A percentile compares a stretch with the other conserved stretches of the same genome.
phyloP scores from a whole-genome alignment of 1,139 yeast species.

The Scheffersomyces insectosa region DNA sequence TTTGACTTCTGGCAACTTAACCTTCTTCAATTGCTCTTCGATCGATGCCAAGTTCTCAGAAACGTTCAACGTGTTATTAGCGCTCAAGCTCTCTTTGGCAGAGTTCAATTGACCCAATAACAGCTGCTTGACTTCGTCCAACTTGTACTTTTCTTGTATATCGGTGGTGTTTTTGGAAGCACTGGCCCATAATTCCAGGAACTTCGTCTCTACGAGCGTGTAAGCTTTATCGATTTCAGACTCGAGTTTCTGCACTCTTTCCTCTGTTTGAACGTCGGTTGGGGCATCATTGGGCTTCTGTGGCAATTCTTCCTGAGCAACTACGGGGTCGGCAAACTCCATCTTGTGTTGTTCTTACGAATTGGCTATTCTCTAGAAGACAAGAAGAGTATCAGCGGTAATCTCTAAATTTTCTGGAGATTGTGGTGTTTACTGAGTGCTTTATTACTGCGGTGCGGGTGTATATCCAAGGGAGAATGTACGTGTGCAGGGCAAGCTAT shows the following conservation, averaged over 20 bases:
- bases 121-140: slow-evolving; percentile 44
- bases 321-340: slow-evolving; percentile 37
- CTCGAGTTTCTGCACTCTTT: slow-evolving; percentile 51
- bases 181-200: slow-evolving; percentile 38
- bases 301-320: slow-evolving; percentile 16
- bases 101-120: slow-evolving; percentile 33
- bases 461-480: too few species aligned
- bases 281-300: neutral
- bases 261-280: slow-evolving; percentile 30
- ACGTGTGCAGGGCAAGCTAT: too few species aligned
- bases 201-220: slow-evolving; percentile 41
- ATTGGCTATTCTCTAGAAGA: too few species aligned
- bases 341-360: slow-evolving; percentile 11
- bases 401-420: too few species aligned
- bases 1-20: slow-evolving; percentile 12
- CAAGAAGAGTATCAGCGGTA: too few species aligned
- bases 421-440: too few species aligned
- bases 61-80: slow-evolving; percentile 4
- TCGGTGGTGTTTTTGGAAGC: slow-evolving; percentile 35
- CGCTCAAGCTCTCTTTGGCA: slow-evolving; percentile 28
- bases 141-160: slow-evolving; percentile 35
- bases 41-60: slow-evolving; percentile 20
- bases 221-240: slow-evolving; percentile 56
- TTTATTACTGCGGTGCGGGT: too few species aligned
- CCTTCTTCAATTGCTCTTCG: slow-evolving; percentile 33